Evolutionary conservation across 2,329 filamentous ascomycete species (phyloP).

Genomic region (Tolypocladium ophioglossoides): DNA sequence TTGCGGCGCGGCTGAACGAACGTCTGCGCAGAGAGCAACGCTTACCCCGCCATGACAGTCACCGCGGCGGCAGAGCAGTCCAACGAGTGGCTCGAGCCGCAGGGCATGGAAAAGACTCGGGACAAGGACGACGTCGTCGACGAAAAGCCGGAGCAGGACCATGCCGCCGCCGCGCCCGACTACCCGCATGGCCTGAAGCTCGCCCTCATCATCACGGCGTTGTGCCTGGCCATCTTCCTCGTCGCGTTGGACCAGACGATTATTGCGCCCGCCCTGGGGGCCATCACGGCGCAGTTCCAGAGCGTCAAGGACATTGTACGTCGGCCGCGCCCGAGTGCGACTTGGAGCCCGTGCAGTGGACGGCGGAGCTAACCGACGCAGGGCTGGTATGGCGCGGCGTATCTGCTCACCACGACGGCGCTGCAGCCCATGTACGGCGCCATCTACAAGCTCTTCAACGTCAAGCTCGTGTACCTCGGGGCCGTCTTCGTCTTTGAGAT

Average conservation of each 20-base stretch:
- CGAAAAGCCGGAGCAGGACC: slow-evolving; percentile 2
- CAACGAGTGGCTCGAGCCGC: slow-evolving; percentile 6
- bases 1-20: too few species aligned
- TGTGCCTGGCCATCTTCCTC: slow-evolving; percentile 36
- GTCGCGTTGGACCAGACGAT: slow-evolving; percentile 42
- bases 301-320: slow-evolving; percentile 34
- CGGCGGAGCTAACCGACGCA: slow-evolving; percentile 2
- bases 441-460: slow-evolving; percentile 38
- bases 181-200: slow-evolving; percentile 32
- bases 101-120: slow-evolving; percentile 1
- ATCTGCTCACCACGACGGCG: slow-evolving; percentile 37
- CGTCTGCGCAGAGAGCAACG: neutral
- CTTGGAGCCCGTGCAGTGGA: too few species aligned
- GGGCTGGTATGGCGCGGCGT: slow-evolving; percentile 41
- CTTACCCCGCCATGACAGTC: slow-evolving; percentile 6
- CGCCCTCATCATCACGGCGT: slow-evolving; percentile 28
- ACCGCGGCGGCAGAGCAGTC: slow-evolving; percentile 6
- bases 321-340: neutral
- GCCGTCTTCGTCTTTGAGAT: slow-evolving; percentile 33
- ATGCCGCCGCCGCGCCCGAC: slow-evolving; percentile 6
- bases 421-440: slow-evolving; percentile 39
- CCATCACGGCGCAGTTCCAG: slow-evolving; percentile 35
- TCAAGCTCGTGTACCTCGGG: slow-evolving; percentile 33
- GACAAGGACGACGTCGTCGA: slow-evolving; percentile 2
- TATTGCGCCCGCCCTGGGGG: slow-evolving; percentile 40